Percentiles rank a stretch among this genome's conserved stretches.
Evolutionary conservation across 306 rosid genomes (phyloP).

Genomic region (Cicer pinnatifidum): DNA sequence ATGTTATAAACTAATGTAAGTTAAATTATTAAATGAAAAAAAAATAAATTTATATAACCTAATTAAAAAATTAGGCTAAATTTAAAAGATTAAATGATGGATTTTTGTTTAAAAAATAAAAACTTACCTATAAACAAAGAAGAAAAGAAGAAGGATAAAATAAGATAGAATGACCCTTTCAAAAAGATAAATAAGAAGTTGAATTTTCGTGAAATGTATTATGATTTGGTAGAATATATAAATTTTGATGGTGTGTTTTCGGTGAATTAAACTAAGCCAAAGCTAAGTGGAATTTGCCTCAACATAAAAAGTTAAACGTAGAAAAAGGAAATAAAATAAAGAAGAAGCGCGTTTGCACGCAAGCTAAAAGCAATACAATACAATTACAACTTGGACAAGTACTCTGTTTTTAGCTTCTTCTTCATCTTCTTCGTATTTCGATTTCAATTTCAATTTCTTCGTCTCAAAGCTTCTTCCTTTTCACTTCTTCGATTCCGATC

Average conservation of each 20-base stretch:
- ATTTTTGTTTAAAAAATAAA: too few species aligned
- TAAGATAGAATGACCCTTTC: too few species aligned
- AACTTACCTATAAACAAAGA: too few species aligned
- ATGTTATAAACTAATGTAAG: too few species aligned
- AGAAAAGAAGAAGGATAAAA: too few species aligned
- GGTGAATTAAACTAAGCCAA: not conserved
- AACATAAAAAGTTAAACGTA: not conserved
- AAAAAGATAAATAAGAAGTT: too few species aligned
- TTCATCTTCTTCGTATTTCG: not conserved
- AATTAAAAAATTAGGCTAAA: too few species aligned
- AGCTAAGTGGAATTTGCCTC: not conserved
- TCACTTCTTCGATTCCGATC: constrained; percentile 34
- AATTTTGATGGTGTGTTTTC: not conserved
- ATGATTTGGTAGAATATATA: too few species aligned
- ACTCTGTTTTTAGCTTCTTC: constrained; percentile 29
- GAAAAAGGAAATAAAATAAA: not conserved
- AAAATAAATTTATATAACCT: too few species aligned
- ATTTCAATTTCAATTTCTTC: not conserved
- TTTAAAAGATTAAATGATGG: too few species aligned
- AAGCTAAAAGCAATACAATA: constrained; percentile 30
- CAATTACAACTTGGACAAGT: constrained; percentile 31
- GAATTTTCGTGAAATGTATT: too few species aligned
- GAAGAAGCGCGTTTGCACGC: constrained; percentile 35
- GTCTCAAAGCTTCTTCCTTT: constrained; percentile 36
- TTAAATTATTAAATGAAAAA: too few species aligned